Evolutionary conservation across 139 green algal species (phyloP).

Genomic region (Chlamydomonas sp.): DNA sequence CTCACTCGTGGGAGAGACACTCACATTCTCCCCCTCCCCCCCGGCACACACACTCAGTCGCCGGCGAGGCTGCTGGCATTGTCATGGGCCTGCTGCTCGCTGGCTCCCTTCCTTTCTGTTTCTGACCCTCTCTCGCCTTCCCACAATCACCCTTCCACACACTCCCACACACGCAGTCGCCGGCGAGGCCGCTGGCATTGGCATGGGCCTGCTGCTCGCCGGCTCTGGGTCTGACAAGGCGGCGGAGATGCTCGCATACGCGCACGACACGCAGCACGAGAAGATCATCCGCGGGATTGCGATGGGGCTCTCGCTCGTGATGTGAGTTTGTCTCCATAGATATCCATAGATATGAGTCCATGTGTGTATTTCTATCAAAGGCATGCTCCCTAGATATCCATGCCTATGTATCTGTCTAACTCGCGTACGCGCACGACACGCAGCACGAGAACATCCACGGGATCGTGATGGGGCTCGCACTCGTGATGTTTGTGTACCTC

Average conservation of each 20-base stretch:
- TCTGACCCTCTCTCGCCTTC: conserved; percentile 8
- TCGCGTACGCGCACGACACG: conserved; percentile 98
- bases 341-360: no score
- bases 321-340: neutral
- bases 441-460: conserved; percentile 87
- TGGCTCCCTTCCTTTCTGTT: no score
- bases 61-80: conserved; percentile 69
- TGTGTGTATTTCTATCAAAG: no score
- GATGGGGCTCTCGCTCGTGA: neutral
- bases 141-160: neutral
- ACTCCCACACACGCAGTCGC: no score
- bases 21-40: neutral
- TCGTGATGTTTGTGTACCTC: conserved; percentile 49
- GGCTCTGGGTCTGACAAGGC: conserved; percentile 66
- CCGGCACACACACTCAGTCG: no score
- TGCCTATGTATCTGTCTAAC: no score
- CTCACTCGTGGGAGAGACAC: no score
- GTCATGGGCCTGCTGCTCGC: conserved; percentile 85
- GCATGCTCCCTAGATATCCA: no score
- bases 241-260: conserved; percentile 89
- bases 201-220: conserved; percentile 85
- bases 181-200: conserved; percentile 70
- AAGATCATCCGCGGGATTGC: conserved; percentile 76
- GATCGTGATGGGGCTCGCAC: conserved; percentile 76
- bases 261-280: conserved; percentile 94